These are phyloP conservation scores for Venturia pyrina DNA, from an alignment of 2,329 filamentous ascomycete genomes.

Conservation along the genomic window DNA sequence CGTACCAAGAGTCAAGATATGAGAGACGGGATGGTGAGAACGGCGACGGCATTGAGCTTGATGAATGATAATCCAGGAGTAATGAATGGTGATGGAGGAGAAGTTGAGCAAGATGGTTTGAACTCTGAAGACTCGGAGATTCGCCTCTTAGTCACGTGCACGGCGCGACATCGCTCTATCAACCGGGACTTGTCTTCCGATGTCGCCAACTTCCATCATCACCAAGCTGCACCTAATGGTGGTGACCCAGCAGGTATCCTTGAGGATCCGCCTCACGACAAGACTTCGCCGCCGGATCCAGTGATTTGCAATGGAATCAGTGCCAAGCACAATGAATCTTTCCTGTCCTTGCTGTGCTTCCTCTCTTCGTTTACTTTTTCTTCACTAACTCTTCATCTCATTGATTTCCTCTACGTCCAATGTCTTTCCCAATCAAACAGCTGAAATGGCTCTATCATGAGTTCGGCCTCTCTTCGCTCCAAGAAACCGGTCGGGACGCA, in stretches of 20 bases:
- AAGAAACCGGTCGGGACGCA: conserved; percentile 11
- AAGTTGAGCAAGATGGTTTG: no score
- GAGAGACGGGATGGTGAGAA: not conserved
- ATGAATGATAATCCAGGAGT: not conserved
- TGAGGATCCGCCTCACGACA: not conserved
- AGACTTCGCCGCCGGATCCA: no score
- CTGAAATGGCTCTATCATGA: conserved; percentile 15
- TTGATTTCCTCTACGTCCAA: not conserved
- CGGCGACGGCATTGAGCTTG: not conserved
- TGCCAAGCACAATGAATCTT: not conserved
- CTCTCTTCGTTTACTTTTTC: not conserved
- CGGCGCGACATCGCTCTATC: not conserved
- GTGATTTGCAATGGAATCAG: not conserved
- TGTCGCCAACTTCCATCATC: not conserved
- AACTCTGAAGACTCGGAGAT: not conserved
- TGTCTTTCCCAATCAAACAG: conserved; percentile 1
- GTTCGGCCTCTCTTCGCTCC: conserved; percentile 12
- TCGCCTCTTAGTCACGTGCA: not conserved
- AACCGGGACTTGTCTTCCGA: not conserved
- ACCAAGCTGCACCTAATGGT: not conserved
- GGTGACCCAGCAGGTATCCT: not conserved
- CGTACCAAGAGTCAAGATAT: not conserved
- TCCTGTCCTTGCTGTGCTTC: not conserved
- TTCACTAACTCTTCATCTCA: not conserved
- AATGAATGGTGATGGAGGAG: not conserved